These are phyloP conservation scores for Acer saccharum DNA, from an alignment of 345 rosid species.

Conservation along the genomic window DNA sequence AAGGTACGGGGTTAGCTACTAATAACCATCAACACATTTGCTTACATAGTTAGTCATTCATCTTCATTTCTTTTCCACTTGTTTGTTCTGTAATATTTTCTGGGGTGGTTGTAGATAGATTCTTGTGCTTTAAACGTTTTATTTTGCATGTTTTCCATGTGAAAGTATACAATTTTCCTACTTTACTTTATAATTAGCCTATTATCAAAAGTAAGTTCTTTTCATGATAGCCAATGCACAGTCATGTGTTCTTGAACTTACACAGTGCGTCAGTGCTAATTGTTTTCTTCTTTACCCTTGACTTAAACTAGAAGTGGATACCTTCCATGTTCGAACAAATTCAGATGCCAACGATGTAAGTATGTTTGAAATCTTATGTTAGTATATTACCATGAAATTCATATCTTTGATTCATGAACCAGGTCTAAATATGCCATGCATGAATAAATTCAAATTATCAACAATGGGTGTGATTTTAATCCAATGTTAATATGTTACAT, in stretches of 20 bases:
- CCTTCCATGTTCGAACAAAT: conserved; percentile 39
- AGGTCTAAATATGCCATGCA: neutral
- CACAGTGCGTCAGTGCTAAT: neutral
- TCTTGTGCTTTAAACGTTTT: neutral
- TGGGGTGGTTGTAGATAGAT: neutral
- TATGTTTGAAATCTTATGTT: neutral
- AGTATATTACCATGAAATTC: neutral
- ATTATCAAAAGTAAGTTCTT: conserved; percentile 8
- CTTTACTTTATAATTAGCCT: neutral
- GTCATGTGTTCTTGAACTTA: conserved; percentile 4
- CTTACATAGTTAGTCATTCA: neutral
- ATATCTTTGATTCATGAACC: neutral
- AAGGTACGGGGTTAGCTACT: neutral
- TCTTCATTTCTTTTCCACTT: neutral
- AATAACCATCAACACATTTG: conserved; percentile 3
- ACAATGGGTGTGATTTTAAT: conserved; percentile 26
- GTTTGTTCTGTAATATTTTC: neutral
- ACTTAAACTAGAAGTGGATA: conserved; percentile 25
- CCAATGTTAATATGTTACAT: neutral
- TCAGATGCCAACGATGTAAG: conserved; percentile 49
- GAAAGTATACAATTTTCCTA: neutral
- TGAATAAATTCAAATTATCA: conserved; percentile 2
- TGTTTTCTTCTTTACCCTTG: neutral
- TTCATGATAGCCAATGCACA: neutral
- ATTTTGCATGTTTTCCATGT: neutral